Conservation (phyloP, 352 stramenopile species). For the Pythium diclinum region DNA sequence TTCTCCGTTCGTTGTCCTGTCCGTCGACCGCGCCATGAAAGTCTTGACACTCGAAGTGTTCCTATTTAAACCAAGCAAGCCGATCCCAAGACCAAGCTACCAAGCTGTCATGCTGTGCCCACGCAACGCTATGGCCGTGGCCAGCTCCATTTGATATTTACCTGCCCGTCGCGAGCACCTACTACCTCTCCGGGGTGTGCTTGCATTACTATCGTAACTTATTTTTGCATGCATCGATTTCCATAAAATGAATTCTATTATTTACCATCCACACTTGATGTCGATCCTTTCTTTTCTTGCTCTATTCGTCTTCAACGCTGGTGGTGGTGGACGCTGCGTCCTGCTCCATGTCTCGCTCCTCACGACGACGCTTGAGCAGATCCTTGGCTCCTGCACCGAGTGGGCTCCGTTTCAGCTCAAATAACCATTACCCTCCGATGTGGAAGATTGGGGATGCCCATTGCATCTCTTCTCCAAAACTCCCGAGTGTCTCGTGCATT, state of each 20-base stretch:
- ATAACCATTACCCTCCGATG: too few relatives aligned
- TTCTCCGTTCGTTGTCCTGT: neutral
- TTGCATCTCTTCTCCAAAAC: constrained; percentile 24
- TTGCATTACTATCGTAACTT: constrained; percentile 6
- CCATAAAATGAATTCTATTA: constrained; percentile 10
- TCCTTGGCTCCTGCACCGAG: constrained; percentile 82
- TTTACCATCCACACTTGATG: neutral
- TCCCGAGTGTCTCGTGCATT: neutral
- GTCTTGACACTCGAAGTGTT: neutral
- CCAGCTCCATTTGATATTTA: constrained; percentile 1
- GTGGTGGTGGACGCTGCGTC: constrained; percentile 3
- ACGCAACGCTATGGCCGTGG: neutral
- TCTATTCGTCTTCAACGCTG: constrained; percentile 11
- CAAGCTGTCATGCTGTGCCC: neutral
- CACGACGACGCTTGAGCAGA: constrained; percentile 68
- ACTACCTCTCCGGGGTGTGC: neutral
- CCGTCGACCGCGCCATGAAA: neutral
- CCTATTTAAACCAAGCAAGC: constrained; percentile 1
- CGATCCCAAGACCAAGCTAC: neutral
- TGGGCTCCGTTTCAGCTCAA: constrained; percentile 27
- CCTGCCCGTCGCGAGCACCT: neutral
- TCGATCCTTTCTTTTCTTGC: too few relatives aligned
- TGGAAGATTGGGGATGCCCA: neutral
- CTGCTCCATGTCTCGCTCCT: constrained; percentile 26
- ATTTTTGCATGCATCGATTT: constrained; percentile 1